Conservation (phyloP, 2,329 filamentous ascomycete species). For the Ophiosphaerella korrae region DNA sequence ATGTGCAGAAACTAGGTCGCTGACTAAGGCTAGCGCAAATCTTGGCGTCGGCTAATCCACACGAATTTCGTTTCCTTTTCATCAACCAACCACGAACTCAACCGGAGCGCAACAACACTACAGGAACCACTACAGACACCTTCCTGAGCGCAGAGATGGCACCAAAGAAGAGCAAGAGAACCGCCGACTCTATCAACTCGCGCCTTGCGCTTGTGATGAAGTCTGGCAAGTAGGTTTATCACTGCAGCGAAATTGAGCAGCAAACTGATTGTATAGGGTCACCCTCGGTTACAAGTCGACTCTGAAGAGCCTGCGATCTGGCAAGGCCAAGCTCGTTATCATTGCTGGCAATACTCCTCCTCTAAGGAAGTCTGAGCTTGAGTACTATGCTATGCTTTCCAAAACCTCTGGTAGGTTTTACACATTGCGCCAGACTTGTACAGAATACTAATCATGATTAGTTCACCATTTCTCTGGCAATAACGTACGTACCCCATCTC, state of each 20-base stretch:
- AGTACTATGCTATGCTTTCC: slow-evolving; percentile 71
- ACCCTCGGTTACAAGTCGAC: slow-evolving; percentile 88
- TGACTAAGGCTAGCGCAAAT: slow-evolving; percentile 19
- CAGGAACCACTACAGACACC: slow-evolving; percentile 31
- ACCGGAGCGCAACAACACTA: slow-evolving; percentile 45
- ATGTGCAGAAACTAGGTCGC: not conserved
- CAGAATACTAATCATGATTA: not conserved
- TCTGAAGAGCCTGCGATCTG: slow-evolving; percentile 84
- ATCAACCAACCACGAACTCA: slow-evolving; percentile 13
- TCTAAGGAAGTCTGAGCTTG: slow-evolving; percentile 95
- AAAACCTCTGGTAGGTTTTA: slow-evolving; percentile 67
- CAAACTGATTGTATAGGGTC: slow-evolving; percentile 59
- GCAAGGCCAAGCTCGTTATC: slow-evolving; percentile 99
- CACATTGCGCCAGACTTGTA: not conserved
- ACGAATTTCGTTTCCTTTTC: slow-evolving; percentile 11
- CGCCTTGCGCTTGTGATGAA: slow-evolving; percentile 73
- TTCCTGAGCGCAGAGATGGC: slow-evolving; percentile 61
- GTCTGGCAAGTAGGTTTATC: slow-evolving; percentile 60
- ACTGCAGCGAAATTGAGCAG: slow-evolving; percentile 2
- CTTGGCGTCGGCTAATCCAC: slow-evolving; percentile 22
- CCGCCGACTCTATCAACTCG: slow-evolving; percentile 76
- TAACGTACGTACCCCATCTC: slow-evolving; percentile 77
- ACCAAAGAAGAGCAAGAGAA: slow-evolving; percentile 82
- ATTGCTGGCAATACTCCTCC: slow-evolving; percentile 95
- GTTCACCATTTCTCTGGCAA: slow-evolving; percentile 98